These are phyloP conservation scores for Diplogelasinospora grovesii DNA, from an alignment of 495 filamentous ascomycete genomes.

Conservation along the genomic window DNA sequence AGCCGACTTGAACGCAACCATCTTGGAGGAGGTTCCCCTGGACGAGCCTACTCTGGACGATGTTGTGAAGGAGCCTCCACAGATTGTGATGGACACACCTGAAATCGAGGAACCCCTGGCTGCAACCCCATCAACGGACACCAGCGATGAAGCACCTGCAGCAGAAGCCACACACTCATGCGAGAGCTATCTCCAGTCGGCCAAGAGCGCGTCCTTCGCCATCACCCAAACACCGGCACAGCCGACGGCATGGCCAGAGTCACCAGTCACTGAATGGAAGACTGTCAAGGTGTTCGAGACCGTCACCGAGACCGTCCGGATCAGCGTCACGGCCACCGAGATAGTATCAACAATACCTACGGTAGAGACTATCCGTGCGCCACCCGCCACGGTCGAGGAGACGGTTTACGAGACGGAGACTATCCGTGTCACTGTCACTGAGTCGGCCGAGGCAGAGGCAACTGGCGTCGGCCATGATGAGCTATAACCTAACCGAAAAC, in stretches of 20 bases:
- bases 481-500: not conserved
- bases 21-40: too few relatives aligned
- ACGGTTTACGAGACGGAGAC: constrained; percentile 27
- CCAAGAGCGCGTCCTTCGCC: not conserved
- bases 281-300: constrained; percentile 33
- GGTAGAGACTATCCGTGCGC: constrained; percentile 16
- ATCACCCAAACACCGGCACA: constrained; percentile 2
- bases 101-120: not conserved
- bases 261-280: constrained; percentile 24
- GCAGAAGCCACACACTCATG: constrained; percentile 6
- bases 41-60: too few relatives aligned
- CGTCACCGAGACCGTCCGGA: constrained; percentile 29
- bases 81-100: not conserved
- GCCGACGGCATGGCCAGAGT: constrained; percentile 9
- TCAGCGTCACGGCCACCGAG: constrained; percentile 26
- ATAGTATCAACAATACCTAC: constrained; percentile 8
- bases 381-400: constrained; percentile 20
- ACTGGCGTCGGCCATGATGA: not conserved
- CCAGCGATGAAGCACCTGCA: not conserved
- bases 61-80: too few relatives aligned
- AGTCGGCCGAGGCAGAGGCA: constrained; percentile 9
- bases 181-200: constrained; percentile 6
- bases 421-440: constrained; percentile 16
- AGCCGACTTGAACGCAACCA: too few relatives aligned
- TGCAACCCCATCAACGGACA: not conserved